Conservation (phyloP, 108 stramenopile genomes). For the Cyclostephanos invisitatus region DNA sequence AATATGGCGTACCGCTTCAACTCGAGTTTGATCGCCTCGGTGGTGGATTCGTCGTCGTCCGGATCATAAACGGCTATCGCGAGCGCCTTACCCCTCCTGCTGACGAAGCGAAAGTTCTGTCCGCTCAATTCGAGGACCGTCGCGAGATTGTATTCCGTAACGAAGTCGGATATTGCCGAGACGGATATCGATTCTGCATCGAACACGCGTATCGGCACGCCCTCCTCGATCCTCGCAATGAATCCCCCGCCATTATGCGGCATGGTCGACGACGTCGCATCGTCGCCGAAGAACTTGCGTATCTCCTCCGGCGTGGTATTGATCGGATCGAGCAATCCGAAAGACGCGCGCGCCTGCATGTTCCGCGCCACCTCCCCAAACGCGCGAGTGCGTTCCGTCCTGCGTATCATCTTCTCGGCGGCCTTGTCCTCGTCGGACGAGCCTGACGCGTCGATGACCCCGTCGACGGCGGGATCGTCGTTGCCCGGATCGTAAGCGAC, state of each 20-base stretch:
- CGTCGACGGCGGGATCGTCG: background rate
- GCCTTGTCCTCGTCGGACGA: conserved; percentile 37
- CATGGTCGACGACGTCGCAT: background rate
- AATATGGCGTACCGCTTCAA: conserved; percentile 55
- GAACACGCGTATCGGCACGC: conserved; percentile 42
- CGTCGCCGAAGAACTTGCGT: conserved; percentile 34
- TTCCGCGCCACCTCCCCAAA: conserved; percentile 77
- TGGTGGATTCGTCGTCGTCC: conserved; percentile 42
- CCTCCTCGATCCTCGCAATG: conserved; percentile 56
- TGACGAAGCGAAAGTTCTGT: conserved; percentile 72
- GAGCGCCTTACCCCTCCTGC: conserved; percentile 63
- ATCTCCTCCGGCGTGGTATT: conserved; percentile 31
- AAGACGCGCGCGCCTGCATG: conserved; percentile 62
- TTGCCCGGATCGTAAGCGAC: conserved; percentile 58
- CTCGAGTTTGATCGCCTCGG: conserved; percentile 47
- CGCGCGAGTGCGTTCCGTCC: conserved; percentile 55
- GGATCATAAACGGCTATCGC: conserved; percentile 72
- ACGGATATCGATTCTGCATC: conserved; percentile 15
- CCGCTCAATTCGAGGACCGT: conserved; percentile 62
- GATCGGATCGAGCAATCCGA: conserved; percentile 54
- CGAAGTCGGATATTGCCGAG: conserved; percentile 51
- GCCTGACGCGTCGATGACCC: conserved; percentile 40
- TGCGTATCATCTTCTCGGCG: conserved; percentile 43
- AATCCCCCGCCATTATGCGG: conserved; percentile 9
- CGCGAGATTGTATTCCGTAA: conserved; percentile 61